Conservation (phyloP, 495 filamentous ascomycete species). For the Aspergillus indologenus region DNA sequence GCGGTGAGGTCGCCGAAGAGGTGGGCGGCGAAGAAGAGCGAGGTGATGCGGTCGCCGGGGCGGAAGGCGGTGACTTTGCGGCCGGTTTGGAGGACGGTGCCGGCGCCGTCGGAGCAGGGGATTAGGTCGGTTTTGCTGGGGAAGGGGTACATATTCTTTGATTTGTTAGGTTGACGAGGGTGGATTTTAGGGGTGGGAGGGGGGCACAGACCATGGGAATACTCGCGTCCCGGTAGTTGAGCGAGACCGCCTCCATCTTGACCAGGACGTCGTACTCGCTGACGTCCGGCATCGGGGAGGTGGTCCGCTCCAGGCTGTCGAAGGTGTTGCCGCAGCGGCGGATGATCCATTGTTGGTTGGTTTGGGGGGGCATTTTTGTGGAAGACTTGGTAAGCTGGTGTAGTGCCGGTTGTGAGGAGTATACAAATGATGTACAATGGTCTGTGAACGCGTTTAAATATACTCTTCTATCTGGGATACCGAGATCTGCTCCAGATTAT, state of each 20-base stretch:
- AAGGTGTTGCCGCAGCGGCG: neutral
- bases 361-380: conserved; percentile 1
- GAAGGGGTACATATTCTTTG: conserved; percentile 3
- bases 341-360: conserved; percentile 4
- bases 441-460: no score
- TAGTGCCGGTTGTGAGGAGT: no score
- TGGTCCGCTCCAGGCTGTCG: neutral
- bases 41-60: neutral
- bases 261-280: neutral
- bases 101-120: conserved; percentile 6
- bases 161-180: neutral
- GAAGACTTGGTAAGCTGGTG: no score
- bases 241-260: neutral
- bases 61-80: neutral
- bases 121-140: neutral
- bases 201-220: neutral
- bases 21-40: neutral
- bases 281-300: neutral
- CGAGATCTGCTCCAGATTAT: no score
- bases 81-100: neutral
- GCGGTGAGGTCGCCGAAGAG: neutral
- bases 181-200: neutral
- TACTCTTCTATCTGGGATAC: no score
- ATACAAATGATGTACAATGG: no score
- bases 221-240: neutral